Conservation (phyloP, 768 basidiomycete species). For the Sistotremastrum niveocremeum region DNA sequence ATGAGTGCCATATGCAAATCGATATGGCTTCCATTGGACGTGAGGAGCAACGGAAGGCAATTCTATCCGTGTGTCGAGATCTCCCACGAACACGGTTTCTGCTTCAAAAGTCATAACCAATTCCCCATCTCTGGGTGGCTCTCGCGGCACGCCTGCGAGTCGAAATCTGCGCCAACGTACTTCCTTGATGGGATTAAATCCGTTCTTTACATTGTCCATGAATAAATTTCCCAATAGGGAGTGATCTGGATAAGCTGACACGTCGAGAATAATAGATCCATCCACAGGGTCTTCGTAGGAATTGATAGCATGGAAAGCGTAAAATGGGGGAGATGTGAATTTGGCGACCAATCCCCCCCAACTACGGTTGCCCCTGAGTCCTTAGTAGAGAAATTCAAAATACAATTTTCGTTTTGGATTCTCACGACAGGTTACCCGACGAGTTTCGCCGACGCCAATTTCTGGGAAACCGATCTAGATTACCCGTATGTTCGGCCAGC, state of each 20-base stretch:
- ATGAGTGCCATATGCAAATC: conserved; percentile 6
- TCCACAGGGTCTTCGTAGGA: conserved; percentile 21
- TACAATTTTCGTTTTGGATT: no score
- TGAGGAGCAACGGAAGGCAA: conserved; percentile 22
- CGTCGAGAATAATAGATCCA: conserved; percentile 22
- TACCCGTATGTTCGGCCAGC: no score
- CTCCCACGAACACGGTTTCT: conserved; percentile 9
- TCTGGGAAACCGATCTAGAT: no score
- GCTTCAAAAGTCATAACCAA: conserved; percentile 11
- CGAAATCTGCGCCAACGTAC: conserved; percentile 18
- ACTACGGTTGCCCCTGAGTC: no score
- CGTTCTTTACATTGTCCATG: conserved; percentile 15
- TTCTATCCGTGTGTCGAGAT: conserved; percentile 11
- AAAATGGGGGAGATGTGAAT: conserved; percentile 25
- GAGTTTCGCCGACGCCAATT: no score
- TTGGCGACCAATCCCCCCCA: conserved; percentile 21
- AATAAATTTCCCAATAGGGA: conserved; percentile 21
- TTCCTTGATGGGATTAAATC: conserved; percentile 10
- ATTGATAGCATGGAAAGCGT: conserved; percentile 27
- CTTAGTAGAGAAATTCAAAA: no score
- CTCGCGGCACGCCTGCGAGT: conserved; percentile 6
- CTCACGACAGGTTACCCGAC: no score
- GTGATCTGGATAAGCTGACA: conserved; percentile 22
- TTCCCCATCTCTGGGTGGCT: no score
- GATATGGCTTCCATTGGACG: conserved; percentile 16